Conservation (phyloP, 1,284 basidiomycete species). For the Ustilago loliicola region DNA sequence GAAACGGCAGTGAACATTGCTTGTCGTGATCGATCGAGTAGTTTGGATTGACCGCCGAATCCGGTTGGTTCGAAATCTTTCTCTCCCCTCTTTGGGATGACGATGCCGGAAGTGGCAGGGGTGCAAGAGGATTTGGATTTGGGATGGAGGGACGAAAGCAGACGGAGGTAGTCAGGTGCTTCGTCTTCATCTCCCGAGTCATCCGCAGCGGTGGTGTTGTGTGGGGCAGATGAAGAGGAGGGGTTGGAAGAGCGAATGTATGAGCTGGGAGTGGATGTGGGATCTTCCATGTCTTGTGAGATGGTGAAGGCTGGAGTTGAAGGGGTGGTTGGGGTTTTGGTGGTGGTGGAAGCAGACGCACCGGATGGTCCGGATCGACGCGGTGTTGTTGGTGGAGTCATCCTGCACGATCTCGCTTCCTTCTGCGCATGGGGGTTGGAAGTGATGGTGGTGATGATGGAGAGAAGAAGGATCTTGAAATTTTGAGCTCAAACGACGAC, state of each 20-base stretch:
- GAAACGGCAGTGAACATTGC: constrained; percentile 87
- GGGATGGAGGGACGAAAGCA: constrained; percentile 37
- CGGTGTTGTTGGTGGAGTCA: constrained; percentile 17
- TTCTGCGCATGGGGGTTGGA: neutral
- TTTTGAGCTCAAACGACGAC: neutral
- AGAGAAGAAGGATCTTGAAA: neutral
- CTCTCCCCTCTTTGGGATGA: constrained; percentile 67
- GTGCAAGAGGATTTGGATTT: constrained; percentile 26
- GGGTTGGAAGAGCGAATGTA: constrained; percentile 9
- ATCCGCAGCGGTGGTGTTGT: constrained; percentile 17
- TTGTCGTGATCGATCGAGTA: constrained; percentile 82
- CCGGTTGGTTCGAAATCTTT: constrained; percentile 81
- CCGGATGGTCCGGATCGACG: constrained; percentile 9
- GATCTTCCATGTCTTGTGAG: constrained; percentile 34
- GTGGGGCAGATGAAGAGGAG: neutral
- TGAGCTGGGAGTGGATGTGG: constrained; percentile 29
- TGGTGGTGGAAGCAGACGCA: neutral
- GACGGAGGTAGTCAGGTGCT: constrained; percentile 50
- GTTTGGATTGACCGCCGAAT: constrained; percentile 78
- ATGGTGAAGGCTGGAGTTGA: constrained; percentile 13
- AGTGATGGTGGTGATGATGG: neutral
- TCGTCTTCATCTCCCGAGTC: constrained; percentile 48
- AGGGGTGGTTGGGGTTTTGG: neutral
- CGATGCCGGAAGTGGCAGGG: constrained; percentile 5
- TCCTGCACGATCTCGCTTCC: neutral